Evolutionary conservation across 768 basidiomycete genomes (phyloP), one percentile per base, ranked within the genome.

Genomic region (Leccinum subtestaceum): DNA sequence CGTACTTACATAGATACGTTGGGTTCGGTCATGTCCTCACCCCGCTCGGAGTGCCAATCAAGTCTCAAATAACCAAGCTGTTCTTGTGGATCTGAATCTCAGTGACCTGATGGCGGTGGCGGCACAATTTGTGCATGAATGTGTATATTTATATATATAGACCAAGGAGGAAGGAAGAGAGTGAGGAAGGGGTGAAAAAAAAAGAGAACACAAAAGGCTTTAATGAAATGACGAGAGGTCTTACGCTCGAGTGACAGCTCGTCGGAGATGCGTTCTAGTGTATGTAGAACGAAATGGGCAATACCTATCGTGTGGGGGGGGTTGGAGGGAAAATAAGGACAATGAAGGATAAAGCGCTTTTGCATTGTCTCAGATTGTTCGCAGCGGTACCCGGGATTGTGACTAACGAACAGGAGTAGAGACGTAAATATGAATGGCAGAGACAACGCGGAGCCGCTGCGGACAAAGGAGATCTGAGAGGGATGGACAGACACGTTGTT

Each of bases 361-460:
- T 53, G 53, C 54, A 52, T 56, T 62, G 62, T 63, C 25, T 43
- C 38, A n/a, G 23, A 48, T 53, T 51, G 13, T 32, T 25, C n/a
- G n/a, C 43, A 43, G 11, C 43, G 40, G n/a, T 19, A 11, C n/a
- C n/a, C 40, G 43, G n/a, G 43, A 43, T 43, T 51, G 63, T 61
- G 67, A 66, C 21, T 59, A 56, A 60, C 47, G 60, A 58, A 43
- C 53, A 58, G 59, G 21, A 1, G 23, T 11, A 40, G 21, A 29
- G 68, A 62, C 60, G 64, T 72, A 68, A 70, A 43, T 43, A 43
- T 43, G 43, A 43, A 19, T 43, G 43, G 10, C 69, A 69, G 69
- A 43, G 43, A 11, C 43, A 43, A 43, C 43, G 43, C 43, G 43
- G 43, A 43, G 43, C 43, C 43, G 43, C 43, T 43, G 43, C 43